Conservation (phyloP, 148 eudicot species). For the Rhododendron ferrugineum region DNA sequence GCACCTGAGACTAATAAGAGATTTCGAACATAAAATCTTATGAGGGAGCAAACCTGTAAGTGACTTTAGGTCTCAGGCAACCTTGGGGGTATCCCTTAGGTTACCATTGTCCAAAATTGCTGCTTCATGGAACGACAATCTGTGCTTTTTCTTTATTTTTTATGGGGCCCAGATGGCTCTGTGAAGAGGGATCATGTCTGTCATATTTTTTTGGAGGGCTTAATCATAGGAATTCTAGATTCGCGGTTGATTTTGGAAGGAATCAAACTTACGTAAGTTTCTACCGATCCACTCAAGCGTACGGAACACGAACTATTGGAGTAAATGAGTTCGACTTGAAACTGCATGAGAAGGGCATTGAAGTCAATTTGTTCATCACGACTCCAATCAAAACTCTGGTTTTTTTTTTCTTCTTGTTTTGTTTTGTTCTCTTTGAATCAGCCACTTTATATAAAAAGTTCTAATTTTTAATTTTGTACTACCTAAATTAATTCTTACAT, state of each 20-base stretch:
- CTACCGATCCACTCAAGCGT: neutral
- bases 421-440: neutral
- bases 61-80: too few species aligned
- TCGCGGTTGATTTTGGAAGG: neutral
- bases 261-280: neutral
- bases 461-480: neutral
- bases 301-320: neutral
- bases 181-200: neutral
- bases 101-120: neutral
- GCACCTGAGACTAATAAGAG: too few species aligned
- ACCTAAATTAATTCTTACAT: neutral
- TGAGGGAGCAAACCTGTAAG: neutral
- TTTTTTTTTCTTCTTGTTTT: neutral
- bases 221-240: neutral
- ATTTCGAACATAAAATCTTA: neutral
- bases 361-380: neutral
- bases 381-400: neutral
- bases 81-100: too few species aligned
- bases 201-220: neutral
- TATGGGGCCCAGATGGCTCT: neutral
- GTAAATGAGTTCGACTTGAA: neutral
- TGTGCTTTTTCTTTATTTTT: neutral
- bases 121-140: neutral
- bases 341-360: neutral
- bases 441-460: neutral